These are phyloP conservation scores for Cytospora chrysosperma DNA, from an alignment of 2,329 filamentous ascomycete genomes.

Conservation along the genomic window DNA sequence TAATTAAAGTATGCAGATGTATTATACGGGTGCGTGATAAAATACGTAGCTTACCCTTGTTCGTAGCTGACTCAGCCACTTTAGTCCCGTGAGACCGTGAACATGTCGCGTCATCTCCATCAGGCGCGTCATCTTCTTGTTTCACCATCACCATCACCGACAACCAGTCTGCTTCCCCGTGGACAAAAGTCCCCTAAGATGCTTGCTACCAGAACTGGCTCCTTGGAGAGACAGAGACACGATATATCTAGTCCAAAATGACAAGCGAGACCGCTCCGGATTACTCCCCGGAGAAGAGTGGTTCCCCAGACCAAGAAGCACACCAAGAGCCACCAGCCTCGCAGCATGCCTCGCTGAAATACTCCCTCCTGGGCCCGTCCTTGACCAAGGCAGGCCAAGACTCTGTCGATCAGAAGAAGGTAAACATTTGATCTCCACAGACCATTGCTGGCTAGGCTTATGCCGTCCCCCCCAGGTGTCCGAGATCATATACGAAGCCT, in stretches of 20 bases:
- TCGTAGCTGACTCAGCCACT: background rate
- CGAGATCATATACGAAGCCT: conserved; percentile 95
- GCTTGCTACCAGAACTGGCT: background rate
- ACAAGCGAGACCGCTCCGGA: background rate
- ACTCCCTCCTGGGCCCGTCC: conserved; percentile 85
- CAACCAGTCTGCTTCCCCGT: background rate
- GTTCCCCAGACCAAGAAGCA: background rate
- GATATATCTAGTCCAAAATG: background rate
- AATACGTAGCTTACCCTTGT: background rate
- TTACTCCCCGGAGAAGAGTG: background rate
- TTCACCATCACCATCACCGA: background rate
- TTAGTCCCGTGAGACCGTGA: conserved; percentile 12
- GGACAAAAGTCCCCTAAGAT: background rate
- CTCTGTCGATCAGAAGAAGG: conserved; percentile 86
- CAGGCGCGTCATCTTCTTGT: background rate
- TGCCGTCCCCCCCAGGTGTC: conserved; percentile 61
- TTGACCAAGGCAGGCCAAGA: conserved; percentile 93
- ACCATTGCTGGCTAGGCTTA: background rate
- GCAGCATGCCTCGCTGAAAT: conserved; percentile 69
- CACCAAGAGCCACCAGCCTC: background rate
- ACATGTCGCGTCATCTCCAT: background rate
- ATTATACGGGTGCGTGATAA: background rate
- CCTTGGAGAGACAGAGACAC: background rate
- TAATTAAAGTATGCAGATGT: no score
- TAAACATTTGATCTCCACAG: conserved; percentile 32